Conservation (phyloP, 1,139 yeast genomes). For the Blastobotrys aristatus region DNA sequence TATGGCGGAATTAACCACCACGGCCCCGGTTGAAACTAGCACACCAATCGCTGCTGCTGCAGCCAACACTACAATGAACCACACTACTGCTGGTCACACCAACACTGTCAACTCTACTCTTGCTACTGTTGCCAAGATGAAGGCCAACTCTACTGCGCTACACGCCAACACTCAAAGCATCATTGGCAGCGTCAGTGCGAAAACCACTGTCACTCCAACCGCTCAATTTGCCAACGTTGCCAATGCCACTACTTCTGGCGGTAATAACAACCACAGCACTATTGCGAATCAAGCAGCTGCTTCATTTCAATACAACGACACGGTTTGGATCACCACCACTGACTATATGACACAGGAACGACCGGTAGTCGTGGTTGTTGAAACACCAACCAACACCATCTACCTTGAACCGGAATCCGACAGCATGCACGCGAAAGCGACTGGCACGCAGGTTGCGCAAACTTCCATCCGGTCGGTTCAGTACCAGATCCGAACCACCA, state of each 20-base stretch:
- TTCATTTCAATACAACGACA: not conserved
- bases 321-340: slow-evolving; percentile 4
- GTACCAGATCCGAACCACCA: too few relatives aligned
- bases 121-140: not conserved
- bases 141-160: not conserved
- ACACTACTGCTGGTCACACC: not conserved
- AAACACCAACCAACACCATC: slow-evolving; percentile 5
- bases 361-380: not conserved
- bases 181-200: not conserved
- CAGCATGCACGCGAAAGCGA: too few relatives aligned
- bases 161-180: not conserved
- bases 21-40: too few relatives aligned
- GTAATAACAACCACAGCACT: too few relatives aligned
- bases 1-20: too few relatives aligned
- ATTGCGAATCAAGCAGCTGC: not conserved
- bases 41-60: too few relatives aligned
- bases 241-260: not conserved
- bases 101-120: not conserved
- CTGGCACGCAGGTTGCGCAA: too few relatives aligned
- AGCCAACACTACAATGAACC: too few relatives aligned
- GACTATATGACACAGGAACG: not conserved
- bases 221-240: not conserved
- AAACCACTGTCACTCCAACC: not conserved
- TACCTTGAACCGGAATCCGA: too few relatives aligned
- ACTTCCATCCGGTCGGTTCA: too few relatives aligned